phyloP scores from a whole-genome alignment of 208 protist species.

The Wallacemonas collosoma region DNA sequence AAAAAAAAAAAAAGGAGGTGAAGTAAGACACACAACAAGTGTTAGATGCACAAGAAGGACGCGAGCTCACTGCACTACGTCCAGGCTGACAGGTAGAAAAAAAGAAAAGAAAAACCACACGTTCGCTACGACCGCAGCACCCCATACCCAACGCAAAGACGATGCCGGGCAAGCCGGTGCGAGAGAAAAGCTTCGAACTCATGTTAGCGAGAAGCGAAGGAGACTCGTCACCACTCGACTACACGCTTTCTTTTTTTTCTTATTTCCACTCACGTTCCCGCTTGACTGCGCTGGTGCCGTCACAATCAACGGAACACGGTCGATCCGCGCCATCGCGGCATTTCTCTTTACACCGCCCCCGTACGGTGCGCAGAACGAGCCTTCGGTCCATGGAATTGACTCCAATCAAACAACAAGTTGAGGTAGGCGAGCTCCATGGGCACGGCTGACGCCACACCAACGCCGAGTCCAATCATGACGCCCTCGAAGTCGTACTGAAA shows the following conservation, averaged over 20 bases:
- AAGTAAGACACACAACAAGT: too few species aligned
- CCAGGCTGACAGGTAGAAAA: too few species aligned
- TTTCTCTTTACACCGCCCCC: too few species aligned
- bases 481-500: slow-evolving; percentile 21
- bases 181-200: background rate
- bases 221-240: background rate
- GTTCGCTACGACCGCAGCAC: too few species aligned
- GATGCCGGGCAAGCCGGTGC: too few species aligned
- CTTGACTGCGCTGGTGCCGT: background rate
- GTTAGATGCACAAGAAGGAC: too few species aligned
- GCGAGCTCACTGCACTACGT: too few species aligned
- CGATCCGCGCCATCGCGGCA: too few species aligned
- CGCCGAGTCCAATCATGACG: slow-evolving; percentile 5
- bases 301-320: background rate
- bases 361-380: too few species aligned
- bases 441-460: slow-evolving; percentile 9
- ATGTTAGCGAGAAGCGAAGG: background rate
- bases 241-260: background rate
- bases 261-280: background rate
- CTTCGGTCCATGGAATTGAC: background rate
- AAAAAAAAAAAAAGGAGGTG: slow-evolving; percentile 15
- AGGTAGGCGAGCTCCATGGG: slow-evolving; percentile 22
- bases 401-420: slow-evolving; percentile 7
- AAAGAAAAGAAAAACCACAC: too few species aligned
- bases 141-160: too few species aligned